Evolutionary conservation across 371 early-diverging fungal species (phyloP).

Genomic region (Mortierella sp.): DNA sequence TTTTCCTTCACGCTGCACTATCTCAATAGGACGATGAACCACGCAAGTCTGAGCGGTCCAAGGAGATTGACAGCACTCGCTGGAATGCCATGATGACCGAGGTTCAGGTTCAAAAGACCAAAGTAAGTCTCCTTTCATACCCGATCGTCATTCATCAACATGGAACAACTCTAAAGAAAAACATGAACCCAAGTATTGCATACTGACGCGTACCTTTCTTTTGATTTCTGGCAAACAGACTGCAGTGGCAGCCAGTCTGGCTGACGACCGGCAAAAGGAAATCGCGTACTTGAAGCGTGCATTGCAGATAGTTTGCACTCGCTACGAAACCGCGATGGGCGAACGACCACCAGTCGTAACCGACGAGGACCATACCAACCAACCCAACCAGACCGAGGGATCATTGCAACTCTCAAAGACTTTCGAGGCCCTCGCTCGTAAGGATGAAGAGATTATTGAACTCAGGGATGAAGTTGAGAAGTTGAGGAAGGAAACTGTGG

Average conservation of each 20-base stretch:
- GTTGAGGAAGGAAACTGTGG: slow-evolving; percentile 29
- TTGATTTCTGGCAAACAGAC: slow-evolving; percentile 26
- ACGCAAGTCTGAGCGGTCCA: slow-evolving; percentile 50
- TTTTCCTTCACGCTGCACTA: not conserved
- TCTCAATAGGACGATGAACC: slow-evolving; percentile 51
- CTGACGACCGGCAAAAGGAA: slow-evolving; percentile 56
- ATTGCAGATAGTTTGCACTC: slow-evolving; percentile 58
- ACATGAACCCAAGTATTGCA: not conserved
- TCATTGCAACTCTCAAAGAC: slow-evolving; percentile 52
- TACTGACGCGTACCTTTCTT: not conserved
- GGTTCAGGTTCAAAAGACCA: slow-evolving; percentile 53
- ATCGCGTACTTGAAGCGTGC: slow-evolving; percentile 59
- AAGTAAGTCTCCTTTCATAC: slow-evolving; percentile 21
- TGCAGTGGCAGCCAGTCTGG: slow-evolving; percentile 43
- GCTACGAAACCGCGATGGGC: slow-evolving; percentile 54
- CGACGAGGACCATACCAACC: slow-evolving; percentile 42
- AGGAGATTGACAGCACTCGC: slow-evolving; percentile 54
- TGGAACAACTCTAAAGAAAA: not conserved
- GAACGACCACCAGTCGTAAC: slow-evolving; percentile 40
- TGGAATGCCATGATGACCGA: slow-evolving; percentile 56
- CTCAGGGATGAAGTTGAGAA: slow-evolving; percentile 44
- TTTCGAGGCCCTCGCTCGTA: slow-evolving; percentile 51
- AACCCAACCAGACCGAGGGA: slow-evolving; percentile 32
- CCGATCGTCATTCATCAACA: not conserved
- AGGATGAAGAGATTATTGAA: slow-evolving; percentile 55